These are phyloP conservation scores for Sarocladiaceae sp. DNA, from an alignment of 2,329 filamentous ascomycete genomes.

Conservation along the genomic window DNA sequence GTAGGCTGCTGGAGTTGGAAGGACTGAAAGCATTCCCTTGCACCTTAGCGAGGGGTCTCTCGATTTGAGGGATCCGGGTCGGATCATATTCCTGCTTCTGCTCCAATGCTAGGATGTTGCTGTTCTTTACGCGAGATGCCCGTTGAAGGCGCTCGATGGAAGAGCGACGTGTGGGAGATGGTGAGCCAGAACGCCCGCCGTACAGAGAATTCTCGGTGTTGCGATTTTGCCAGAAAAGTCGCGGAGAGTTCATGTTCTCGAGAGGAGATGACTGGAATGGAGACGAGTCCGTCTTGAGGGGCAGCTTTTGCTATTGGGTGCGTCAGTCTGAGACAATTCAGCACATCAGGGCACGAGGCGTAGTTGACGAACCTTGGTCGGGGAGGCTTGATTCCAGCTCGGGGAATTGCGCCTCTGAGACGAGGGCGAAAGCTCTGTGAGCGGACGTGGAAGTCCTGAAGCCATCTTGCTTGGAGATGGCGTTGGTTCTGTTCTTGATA, in stretches of 20 bases:
- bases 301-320: constrained; percentile 53
- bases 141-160: constrained; percentile 95
- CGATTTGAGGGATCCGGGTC: constrained; percentile 68
- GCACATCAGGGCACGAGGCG: constrained; percentile 11
- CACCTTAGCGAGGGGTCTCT: constrained; percentile 75
- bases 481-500: constrained; percentile 62
- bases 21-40: constrained; percentile 68
- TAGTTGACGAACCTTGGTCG: constrained; percentile 29
- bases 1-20: constrained; percentile 46
- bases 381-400: constrained; percentile 67
- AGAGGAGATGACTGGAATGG: constrained; percentile 83
- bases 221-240: constrained; percentile 86
- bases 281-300: constrained; percentile 69
- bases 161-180: constrained; percentile 73
- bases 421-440: constrained; percentile 84
- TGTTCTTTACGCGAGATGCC: constrained; percentile 94
- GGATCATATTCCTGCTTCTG: constrained; percentile 92
- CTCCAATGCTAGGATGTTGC: constrained; percentile 92
- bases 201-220: constrained; percentile 73
- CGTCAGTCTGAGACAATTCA: constrained; percentile 25
- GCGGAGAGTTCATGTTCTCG: constrained; percentile 65
- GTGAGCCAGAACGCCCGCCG: constrained; percentile 54
- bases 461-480: constrained; percentile 61
- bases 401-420: constrained; percentile 89
- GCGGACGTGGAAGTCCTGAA: constrained; percentile 62